Base-by-base conservation (phyloP, 1,284 basidiomycete genomes). In the Ustilago sp. region DNA sequence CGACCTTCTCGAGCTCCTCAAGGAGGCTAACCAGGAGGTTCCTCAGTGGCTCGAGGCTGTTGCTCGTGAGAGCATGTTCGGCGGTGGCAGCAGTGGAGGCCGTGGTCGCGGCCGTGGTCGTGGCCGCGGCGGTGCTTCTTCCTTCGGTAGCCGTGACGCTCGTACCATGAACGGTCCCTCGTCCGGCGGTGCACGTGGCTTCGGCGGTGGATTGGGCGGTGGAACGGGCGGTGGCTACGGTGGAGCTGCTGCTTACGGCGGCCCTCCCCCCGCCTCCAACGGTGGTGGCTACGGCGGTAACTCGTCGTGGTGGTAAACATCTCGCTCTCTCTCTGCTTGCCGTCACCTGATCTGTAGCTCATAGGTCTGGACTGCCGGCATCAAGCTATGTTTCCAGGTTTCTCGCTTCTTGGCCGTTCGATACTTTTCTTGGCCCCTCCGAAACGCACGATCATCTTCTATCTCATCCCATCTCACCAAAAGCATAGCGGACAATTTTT, bases 1-100 rank as follows among this genome's bases (percentile, higher is more conserved):
- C 59, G 95, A 97, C 83, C 89, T 99, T 54, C 88, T 98, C 65
- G 95, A 98, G 86, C 90, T 99, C 13, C 91, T 99, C 60, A 91
- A 93, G 71, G 96, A 98, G 88, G 96, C 96, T 53, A 96, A 99
- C 87, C 97, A 99, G 87, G 95, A 97, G 71, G 92, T 95, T 61
- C 95, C 95, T 4, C 76, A 86, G n/a, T 99, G 95, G 95, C 89
- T 98, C 63, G 93, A 95, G 85, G 91, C 91, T 31, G 91, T 97
- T 62, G 91, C 92, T 4, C 90, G 92, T 66, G 95, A 98, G 88
- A 89, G 91, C 51, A 89, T 91, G 58, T 95, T 92, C 84, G 91
- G 91, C 19, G 79, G 91, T 54, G 85, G 87, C 50, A 75, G 87
- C 47, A 89, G 85, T 77, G 88, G 90, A n/a, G 89, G 90, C 45